Base-by-base conservation (phyloP, 768 basidiomycete species). In the Boletus insuetus region DNA sequence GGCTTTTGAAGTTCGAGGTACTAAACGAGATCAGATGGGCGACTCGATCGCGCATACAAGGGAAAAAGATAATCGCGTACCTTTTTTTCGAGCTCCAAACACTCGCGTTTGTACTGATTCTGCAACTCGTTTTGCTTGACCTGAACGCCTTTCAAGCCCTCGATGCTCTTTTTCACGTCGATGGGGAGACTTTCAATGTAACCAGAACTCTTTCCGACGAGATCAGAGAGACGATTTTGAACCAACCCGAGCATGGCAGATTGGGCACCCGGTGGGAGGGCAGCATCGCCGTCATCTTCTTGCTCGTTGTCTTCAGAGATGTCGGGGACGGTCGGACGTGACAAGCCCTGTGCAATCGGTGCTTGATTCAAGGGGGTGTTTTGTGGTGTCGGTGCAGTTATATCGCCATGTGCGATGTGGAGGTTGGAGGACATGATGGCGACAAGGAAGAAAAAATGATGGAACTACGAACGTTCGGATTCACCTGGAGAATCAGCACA, bases 1-100 rank as follows among this genome's bases (percentile, higher is more conserved):
- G 96, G 96, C 65, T 79, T 83, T 64, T 84, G 80, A n/a, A 91
- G 79, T 50, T 80, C 82, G 46, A 87, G 82, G 68, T 90, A 91
- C 89, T 91, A 58, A 58, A 56, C 44, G 22, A 29, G 48, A 42
- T 55, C 17, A 39, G 20, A 19, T 49, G 38, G 34, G 53, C 43
- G 48, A 62, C 7, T 42, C 16, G 58, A 62, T 60, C 53, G 49
- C 51, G 49, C 32, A 56, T 58, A 56, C 56, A 56, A 41, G 22
- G 40, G 63, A n/a, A 29, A 53, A 48, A 57, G 9, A 54, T 59
- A 35, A 14, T 8, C 43, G 66, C 82, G 49, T 61, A 91, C 94
- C 80, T 96, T 97, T 77, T 94, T 92, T 79, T 98, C 95, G 52
- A 98, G 80, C 73, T 95, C 92, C 44, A 97, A 79, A 66, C 94